A percentile compares a stretch with the other conserved stretches of the same genome.
phyloP scores from a whole-genome alignment of 768 basidiomycete species.

The Tremella mesenterica region DNA sequence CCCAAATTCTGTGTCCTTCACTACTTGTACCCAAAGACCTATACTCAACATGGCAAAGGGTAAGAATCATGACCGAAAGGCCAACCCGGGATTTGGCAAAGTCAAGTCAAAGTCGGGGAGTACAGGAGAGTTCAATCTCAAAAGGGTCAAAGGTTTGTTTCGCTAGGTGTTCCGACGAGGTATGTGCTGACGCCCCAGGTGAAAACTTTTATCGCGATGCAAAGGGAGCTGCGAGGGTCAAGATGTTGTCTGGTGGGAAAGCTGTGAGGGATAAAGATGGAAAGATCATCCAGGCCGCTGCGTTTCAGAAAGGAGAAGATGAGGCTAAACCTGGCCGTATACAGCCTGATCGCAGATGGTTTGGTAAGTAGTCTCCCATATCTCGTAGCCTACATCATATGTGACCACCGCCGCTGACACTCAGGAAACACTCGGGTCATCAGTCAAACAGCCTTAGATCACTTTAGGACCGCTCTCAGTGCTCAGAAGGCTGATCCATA shows the following conservation, averaged over 20 bases:
- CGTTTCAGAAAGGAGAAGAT: conserved; percentile 90
- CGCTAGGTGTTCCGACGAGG: background rate
- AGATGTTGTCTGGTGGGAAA: conserved; percentile 89
- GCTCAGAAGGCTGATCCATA: conserved; percentile 87
- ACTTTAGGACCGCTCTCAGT: conserved; percentile 82
- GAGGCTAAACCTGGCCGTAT: conserved; percentile 84
- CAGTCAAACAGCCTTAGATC: conserved; percentile 88
- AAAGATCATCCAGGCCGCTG: conserved; percentile 84
- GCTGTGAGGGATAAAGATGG: conserved; percentile 83
- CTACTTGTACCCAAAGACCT: no score
- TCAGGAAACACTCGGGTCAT: conserved; percentile 96
- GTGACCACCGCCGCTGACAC: background rate
- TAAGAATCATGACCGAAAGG: conserved; percentile 42
- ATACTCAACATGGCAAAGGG: conserved; percentile 44
- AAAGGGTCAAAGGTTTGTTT: conserved; percentile 44
- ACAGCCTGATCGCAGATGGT: conserved; percentile 93
- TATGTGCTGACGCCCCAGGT: conserved; percentile 47
- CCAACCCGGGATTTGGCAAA: conserved; percentile 33
- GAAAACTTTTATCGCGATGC: conserved; percentile 99
- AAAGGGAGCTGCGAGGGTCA: conserved; percentile 70
- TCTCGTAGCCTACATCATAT: background rate
- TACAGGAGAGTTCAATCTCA: conserved; percentile 41
- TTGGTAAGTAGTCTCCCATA: conserved; percentile 55
- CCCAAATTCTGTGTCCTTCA: no score
- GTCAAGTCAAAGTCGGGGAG: conserved; percentile 37